Base-by-base conservation (phyloP, 73 alveolate species). In the Breviolum minutum region DNA sequence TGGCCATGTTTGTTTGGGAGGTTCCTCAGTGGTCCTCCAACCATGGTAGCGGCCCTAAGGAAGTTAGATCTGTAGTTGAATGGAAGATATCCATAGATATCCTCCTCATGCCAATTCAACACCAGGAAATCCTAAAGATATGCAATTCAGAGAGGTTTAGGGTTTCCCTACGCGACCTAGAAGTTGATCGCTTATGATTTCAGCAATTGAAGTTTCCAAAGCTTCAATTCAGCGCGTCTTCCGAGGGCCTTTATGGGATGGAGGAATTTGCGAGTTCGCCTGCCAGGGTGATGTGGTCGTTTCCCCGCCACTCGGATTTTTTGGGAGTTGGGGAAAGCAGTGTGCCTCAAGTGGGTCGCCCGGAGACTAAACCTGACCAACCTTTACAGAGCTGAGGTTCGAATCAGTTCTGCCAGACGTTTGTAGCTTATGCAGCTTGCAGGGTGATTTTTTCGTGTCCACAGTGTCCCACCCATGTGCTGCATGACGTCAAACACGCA, bases 201-300 rank as follows among this genome's bases (percentile, higher is more conserved):
- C 54, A 0, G 54, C 54, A 40, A 40, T 40, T 40, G 54, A 40
- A 48, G 63, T 11, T 63, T 29, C 63, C 10, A 6, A 29, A 10
- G 88, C 29, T 71, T 29, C 66, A 80, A n/a, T 68, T 26, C 68
- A 29, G 24, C 66, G 26, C 32, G 32, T 30, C 26, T 6, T 26
- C 83, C 26, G 30, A 89, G 95, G 96, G 30, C 96, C 96, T n/a
- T 77, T 90, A 27, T 90, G 96, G 96, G 96, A 90, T n/a, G 96
- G 96, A 17, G 96, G 96, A 61, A 24, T 90, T 80, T 90, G 80
- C 30, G 96, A 70, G 29, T 90, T 90, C 13, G 96, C 96, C 9
- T n/a, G 87, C 63, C 96, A 90, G 77, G 96, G 96, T 0, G 96
- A 90, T 63, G n/a, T 90, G 30, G 96, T 90, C 32, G 96, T 71